Percentiles rank a stretch among this genome's conserved stretches.
Evolutionary conservation across 2,329 filamentous ascomycete species (phyloP).

Genomic region (Plectosphaerella sp.): DNA sequence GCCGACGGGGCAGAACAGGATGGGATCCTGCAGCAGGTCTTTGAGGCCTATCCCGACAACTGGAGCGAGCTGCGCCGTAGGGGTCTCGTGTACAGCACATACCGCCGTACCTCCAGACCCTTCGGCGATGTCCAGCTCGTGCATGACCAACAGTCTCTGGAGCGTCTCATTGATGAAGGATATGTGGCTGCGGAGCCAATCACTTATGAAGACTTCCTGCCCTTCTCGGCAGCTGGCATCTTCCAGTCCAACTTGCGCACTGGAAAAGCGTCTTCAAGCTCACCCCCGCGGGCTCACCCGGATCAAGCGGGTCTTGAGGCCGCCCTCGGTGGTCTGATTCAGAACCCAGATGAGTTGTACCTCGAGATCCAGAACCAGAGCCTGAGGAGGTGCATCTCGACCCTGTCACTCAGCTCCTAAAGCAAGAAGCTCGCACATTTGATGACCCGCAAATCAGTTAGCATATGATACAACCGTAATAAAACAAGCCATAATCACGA

Average conservation of each 20-base stretch:
- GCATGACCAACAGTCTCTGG: constrained; percentile 9
- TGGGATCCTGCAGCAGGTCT: constrained; percentile 19
- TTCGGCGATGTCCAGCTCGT: background rate
- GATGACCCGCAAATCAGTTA: too few species aligned
- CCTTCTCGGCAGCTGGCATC: constrained; percentile 47
- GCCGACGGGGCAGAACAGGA: constrained; percentile 7
- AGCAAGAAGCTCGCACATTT: too few species aligned
- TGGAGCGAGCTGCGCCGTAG: constrained; percentile 28
- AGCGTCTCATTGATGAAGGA: constrained; percentile 24
- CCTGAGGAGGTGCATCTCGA: background rate
- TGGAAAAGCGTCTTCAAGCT: background rate
- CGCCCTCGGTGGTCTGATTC: background rate
- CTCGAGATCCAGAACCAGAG: background rate
- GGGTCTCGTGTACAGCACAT: constrained; percentile 34
- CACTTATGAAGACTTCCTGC: constrained; percentile 51
- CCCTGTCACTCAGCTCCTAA: background rate
- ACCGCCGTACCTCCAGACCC: constrained; percentile 11
- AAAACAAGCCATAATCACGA: too few species aligned
- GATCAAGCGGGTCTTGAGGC: background rate
- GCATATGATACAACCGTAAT: too few species aligned
- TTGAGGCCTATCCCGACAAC: constrained; percentile 35
- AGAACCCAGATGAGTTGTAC: background rate
- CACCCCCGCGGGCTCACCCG: background rate
- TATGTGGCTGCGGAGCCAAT: constrained; percentile 34
- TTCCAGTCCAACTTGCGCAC: constrained; percentile 37